A percentile compares a stretch with the other conserved stretches of the same genome.
Evolutionary conservation across 176 grass and related monocot genomes (phyloP).

Genomic region (Calamus simplicifolius): DNA sequence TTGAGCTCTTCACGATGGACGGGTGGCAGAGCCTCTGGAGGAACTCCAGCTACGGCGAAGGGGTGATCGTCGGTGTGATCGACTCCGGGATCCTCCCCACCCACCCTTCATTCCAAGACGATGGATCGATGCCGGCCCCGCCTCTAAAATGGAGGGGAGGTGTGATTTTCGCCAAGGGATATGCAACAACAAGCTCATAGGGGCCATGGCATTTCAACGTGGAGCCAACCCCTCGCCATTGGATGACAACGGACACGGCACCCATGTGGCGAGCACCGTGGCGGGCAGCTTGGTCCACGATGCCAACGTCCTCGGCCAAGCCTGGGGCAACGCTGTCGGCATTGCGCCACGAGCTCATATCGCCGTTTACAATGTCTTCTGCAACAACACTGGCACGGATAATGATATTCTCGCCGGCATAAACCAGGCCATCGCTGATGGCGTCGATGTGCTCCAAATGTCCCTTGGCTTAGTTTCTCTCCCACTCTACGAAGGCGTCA

Average conservation of each 20-base stretch:
- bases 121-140: neutral
- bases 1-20: too few relatives aligned
- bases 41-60: too few relatives aligned
- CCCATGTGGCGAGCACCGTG: too few relatives aligned
- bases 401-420: neutral
- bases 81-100: neutral
- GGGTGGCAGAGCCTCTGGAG: too few relatives aligned
- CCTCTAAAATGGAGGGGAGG: neutral
- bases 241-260: too few relatives aligned
- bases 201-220: neutral
- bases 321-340: neutral
- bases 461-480: neutral
- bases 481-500: neutral
- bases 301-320: neutral
- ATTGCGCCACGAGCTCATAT: neutral
- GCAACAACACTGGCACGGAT: neutral
- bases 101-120: neutral
- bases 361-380: neutral
- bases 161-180: neutral
- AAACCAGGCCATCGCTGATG: neutral
- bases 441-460: too few relatives aligned
- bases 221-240: too few relatives aligned
- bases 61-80: neutral
- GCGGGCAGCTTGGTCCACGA: too few relatives aligned
- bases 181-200: slow-evolving; percentile 3